These are phyloP conservation scores for Phyllostachys edulis DNA, from an alignment of 176 grass and related monocot species.

Conservation along the genomic window DNA sequence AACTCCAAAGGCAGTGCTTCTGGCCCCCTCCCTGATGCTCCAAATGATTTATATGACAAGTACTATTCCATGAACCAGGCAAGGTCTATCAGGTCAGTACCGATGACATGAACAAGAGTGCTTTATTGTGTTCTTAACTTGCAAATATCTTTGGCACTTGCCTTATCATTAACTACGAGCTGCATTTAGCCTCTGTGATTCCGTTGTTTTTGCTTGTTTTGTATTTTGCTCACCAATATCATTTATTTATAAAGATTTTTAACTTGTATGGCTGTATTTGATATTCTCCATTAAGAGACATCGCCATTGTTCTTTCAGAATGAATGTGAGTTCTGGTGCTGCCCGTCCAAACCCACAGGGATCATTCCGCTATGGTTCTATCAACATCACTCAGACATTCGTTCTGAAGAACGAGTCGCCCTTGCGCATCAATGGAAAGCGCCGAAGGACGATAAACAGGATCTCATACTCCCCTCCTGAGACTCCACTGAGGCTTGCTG, in stretches of 20 bases:
- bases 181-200: not conserved
- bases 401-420: conserved; percentile 56
- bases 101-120: not conserved
- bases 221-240: not conserved
- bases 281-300: conserved; percentile 19
- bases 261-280: not conserved
- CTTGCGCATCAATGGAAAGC: conserved; percentile 52
- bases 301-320: conserved; percentile 49
- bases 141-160: not conserved
- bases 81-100: conserved; percentile 69
- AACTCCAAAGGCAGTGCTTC: conserved; percentile 73
- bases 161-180: not conserved
- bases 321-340: conserved; percentile 74
- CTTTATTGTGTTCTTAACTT: not conserved
- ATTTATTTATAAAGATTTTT: not conserved
- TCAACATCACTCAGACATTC: conserved; percentile 74
- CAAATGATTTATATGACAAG: conserved; percentile 75
- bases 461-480: conserved; percentile 69
- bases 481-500: conserved; percentile 82
- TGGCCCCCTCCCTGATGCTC: conserved; percentile 70
- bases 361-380: conserved; percentile 77
- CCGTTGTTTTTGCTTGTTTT: not conserved
- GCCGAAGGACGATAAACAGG: conserved; percentile 62
- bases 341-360: conserved; percentile 88
- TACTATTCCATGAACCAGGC: conserved; percentile 80